A percentile compares a stretch with the other conserved stretches of the same genome.
phyloP scores from a whole-genome alignment of 139 green algal species.

The Chlorella sorokiniana region DNA sequence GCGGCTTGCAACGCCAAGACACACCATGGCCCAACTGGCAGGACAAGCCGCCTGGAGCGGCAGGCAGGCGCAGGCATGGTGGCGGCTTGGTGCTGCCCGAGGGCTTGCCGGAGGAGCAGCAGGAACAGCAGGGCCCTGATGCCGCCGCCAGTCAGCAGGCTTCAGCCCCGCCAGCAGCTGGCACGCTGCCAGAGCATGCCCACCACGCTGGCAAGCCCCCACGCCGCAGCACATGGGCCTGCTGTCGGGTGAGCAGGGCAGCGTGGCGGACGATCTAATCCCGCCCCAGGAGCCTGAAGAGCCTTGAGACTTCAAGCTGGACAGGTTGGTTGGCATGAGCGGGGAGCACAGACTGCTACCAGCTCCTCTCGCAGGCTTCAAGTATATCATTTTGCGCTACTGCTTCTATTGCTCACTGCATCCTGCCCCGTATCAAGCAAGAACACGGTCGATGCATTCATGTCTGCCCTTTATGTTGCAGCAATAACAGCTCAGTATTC shows the following conservation, averaged over 20 bases:
- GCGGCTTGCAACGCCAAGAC: neutral
- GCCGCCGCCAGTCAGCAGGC: neutral
- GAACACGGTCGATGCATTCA: too few relatives aligned
- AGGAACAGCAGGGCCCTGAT: neutral
- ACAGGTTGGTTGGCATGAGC: too few relatives aligned
- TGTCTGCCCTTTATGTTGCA: too few relatives aligned
- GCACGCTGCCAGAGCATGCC: neutral
- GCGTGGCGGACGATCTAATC: neutral
- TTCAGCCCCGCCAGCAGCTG: neutral
- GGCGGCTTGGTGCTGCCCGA: neutral
- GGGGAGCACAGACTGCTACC: neutral
- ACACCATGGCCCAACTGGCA: constrained; percentile 8
- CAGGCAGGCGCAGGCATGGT: neutral
- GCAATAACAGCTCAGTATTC: constrained; percentile 22
- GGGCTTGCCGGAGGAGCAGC: neutral
- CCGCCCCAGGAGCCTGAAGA: neutral
- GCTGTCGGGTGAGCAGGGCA: constrained; percentile 4
- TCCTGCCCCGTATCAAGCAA: too few relatives aligned
- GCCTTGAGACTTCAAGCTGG: neutral
- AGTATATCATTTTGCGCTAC: too few relatives aligned
- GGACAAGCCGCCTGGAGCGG: neutral
- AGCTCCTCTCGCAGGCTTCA: too few relatives aligned
- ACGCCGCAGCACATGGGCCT: neutral
- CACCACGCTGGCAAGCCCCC: neutral
- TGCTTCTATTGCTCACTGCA: too few relatives aligned